These are phyloP conservation scores for Kodamaea neixiangensis DNA, from an alignment of 805 yeast species.

Conservation along the genomic window DNA sequence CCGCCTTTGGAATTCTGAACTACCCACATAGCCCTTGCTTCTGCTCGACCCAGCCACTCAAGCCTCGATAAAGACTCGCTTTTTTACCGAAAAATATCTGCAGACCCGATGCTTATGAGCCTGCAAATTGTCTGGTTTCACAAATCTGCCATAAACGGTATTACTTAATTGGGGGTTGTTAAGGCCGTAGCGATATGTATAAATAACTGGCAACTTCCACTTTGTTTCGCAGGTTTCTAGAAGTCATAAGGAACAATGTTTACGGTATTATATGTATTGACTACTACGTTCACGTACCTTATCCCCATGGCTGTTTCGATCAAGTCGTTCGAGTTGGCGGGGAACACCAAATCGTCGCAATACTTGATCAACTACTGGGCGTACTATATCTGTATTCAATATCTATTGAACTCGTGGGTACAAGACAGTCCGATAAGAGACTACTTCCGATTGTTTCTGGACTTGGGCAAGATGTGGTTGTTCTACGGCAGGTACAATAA, in stretches of 20 bases:
- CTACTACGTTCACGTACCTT: conserved; percentile 9
- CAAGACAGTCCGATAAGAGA: neutral
- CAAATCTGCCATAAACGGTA: too few species aligned
- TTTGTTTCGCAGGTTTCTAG: neutral
- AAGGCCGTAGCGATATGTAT: neutral
- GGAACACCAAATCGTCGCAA: conserved; percentile 10
- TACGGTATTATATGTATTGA: neutral
- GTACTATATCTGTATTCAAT: conserved; percentile 13
- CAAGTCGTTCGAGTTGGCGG: conserved; percentile 11
- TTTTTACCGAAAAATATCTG: too few species aligned
- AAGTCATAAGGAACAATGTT: neutral
- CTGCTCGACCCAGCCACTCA: too few species aligned
- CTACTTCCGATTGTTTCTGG: neutral
- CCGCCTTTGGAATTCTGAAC: too few species aligned
- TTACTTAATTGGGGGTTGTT: neutral
- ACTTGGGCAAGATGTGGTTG: conserved; percentile 13
- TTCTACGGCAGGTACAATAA: conserved; percentile 15
- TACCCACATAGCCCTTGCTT: too few species aligned
- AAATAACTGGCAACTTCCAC: neutral
- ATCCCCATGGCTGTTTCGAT: conserved; percentile 16
- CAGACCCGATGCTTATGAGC: too few species aligned
- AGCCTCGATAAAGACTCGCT: too few species aligned
- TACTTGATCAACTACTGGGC: conserved; percentile 19
- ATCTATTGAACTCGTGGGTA: neutral
- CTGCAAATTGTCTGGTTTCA: too few species aligned